Conservation (phyloP, 2,329 filamentous ascomycete species). For the Fusarium tricinctum region DNA sequence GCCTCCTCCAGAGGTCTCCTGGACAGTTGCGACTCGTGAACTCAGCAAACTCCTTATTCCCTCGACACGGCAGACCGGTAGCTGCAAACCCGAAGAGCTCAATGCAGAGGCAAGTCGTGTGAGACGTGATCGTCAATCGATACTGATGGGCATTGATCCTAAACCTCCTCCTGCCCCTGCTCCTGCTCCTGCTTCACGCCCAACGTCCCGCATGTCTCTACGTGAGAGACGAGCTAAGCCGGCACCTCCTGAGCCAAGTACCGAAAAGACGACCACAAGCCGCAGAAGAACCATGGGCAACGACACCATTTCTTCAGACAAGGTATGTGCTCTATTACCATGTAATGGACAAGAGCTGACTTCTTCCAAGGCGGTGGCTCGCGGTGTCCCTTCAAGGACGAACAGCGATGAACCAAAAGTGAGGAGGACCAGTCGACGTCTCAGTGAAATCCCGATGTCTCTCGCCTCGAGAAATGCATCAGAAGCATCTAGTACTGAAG, state of each 20-base stretch:
- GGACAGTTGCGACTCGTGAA: conserved; percentile 87
- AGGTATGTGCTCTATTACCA: conserved; percentile 42
- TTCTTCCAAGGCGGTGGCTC: conserved; percentile 52
- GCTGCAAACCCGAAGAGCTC: conserved; percentile 83
- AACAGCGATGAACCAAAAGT: conserved; percentile 45
- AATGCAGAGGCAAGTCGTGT: conserved; percentile 75
- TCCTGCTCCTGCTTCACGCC: conserved; percentile 54
- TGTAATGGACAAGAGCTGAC: conserved; percentile 5
- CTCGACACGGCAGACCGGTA: conserved; percentile 78
- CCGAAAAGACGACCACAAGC: conserved; percentile 53
- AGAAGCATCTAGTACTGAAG: conserved; percentile 20
- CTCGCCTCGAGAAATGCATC: conserved; percentile 38
- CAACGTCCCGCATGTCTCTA: conserved; percentile 77
- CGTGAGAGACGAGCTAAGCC: conserved; percentile 76
- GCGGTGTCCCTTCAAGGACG: conserved; percentile 51
- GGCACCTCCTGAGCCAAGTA: conserved; percentile 61
- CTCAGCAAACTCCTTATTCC: conserved; percentile 87
- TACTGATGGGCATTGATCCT: conserved; percentile 54
- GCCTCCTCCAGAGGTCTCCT: conserved; percentile 85
- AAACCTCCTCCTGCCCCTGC: conserved; percentile 45
- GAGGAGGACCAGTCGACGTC: conserved; percentile 60
- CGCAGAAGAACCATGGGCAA: conserved; percentile 74
- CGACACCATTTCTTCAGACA: conserved; percentile 46
- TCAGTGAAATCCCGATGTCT: conserved; percentile 63
- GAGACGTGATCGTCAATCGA: conserved; percentile 74